Evolutionary conservation across 148 eudicot species (phyloP).

Genomic region (Heliamphora exappendiculata): DNA sequence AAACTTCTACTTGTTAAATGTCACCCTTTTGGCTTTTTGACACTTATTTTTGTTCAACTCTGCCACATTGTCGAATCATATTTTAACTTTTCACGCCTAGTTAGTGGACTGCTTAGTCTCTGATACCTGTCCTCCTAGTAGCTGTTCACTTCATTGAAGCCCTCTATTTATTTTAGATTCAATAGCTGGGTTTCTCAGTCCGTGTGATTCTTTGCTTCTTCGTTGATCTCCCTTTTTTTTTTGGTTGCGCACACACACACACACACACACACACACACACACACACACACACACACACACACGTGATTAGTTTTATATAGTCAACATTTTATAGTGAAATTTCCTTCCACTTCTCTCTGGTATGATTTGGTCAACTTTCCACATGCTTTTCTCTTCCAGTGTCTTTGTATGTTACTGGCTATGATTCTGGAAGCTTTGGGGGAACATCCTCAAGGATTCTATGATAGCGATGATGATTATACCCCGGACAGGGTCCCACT

Average conservation of each 20-base stretch:
- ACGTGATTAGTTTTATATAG: neutral
- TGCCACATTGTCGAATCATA: neutral
- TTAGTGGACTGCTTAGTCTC: neutral
- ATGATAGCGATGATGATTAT: slow-evolving; percentile 80
- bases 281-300: too few species aligned
- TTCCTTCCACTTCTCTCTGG: slow-evolving; percentile 13
- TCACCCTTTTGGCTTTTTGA: neutral
- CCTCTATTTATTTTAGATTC: neutral
- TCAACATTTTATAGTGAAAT: neutral
- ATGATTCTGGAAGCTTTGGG: slow-evolving; percentile 76
- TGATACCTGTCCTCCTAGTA: neutral
- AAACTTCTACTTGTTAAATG: neutral
- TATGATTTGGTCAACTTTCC: slow-evolving; percentile 14
- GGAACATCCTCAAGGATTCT: slow-evolving; percentile 46
- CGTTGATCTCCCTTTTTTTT: neutral
- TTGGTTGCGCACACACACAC: too few species aligned
- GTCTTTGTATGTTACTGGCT: slow-evolving; percentile 49
- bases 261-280: too few species aligned
- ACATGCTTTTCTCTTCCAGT: slow-evolving; percentile 25
- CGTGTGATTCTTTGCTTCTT: neutral
- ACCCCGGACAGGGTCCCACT: slow-evolving; percentile 62
- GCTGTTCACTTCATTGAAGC: neutral
- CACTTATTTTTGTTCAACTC: neutral
- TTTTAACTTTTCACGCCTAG: neutral
- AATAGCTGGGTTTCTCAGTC: neutral